These are phyloP conservation scores for Euphrasia confusa DNA, from an alignment of 257 asterid species.

Conservation along the genomic window DNA sequence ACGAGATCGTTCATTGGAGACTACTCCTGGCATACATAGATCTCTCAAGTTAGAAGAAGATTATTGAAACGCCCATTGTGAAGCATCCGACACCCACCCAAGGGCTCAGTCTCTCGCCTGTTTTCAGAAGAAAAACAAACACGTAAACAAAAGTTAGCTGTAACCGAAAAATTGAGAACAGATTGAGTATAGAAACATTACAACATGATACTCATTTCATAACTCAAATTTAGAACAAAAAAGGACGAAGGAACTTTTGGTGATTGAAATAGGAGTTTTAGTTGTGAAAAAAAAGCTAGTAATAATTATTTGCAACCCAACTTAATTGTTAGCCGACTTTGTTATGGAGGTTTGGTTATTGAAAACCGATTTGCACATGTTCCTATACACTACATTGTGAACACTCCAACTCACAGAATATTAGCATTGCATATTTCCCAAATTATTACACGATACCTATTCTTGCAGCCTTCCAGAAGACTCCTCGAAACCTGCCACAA, in stretches of 20 bases:
- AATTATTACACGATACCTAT: conserved; percentile 32
- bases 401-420: conserved; percentile 10
- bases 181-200: background rate
- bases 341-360: background rate
- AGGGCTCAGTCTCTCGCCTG: conserved; percentile 88
- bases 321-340: background rate
- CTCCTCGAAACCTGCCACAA: conserved; percentile 49
- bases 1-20: conserved; percentile 16
- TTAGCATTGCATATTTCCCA: conserved; percentile 9
- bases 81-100: conserved; percentile 88
- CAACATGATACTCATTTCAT: background rate
- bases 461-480: conserved; percentile 60
- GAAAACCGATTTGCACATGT: background rate
- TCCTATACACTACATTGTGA: conserved; percentile 15
- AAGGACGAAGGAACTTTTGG: background rate
- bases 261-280: too few species aligned
- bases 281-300: background rate
- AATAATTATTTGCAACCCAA: background rate
- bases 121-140: background rate
- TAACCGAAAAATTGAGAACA: background rate
- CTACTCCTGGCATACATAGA: conserved; percentile 5
- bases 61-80: conserved; percentile 72
- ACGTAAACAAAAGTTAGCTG: background rate
- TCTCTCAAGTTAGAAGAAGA: conserved; percentile 52
- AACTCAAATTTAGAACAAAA: background rate